phyloP scores from a whole-genome alignment of 768 basidiomycete species.

The Leucosporidium scottii region DNA sequence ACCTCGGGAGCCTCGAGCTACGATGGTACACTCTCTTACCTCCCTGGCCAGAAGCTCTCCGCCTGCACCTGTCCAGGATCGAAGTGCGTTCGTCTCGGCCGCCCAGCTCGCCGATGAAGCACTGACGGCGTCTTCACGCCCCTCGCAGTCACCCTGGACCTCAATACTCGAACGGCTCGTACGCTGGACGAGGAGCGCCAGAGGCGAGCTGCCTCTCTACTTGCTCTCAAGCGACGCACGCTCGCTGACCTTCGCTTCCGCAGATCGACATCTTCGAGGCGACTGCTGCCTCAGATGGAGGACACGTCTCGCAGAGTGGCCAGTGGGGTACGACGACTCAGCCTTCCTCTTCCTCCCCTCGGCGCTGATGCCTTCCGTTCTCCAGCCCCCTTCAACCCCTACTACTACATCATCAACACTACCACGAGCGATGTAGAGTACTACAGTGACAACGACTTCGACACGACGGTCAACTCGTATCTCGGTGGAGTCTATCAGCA shows the following conservation, averaged over 20 bases:
- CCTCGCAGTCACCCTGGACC: constrained; percentile 36
- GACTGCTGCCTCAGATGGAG: constrained; percentile 43
- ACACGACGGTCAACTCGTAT: constrained; percentile 24
- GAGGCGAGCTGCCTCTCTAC: constrained; percentile 1
- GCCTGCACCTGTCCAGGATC: constrained; percentile 82
- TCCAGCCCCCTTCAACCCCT: background rate
- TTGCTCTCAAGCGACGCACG: background rate
- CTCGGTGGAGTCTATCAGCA: constrained; percentile 59
- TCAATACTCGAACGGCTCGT: constrained; percentile 23
- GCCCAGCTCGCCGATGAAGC: background rate
- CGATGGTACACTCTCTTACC: constrained; percentile 54
- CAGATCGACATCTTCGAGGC: constrained; percentile 34
- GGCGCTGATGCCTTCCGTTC: background rate
- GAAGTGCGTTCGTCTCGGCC: background rate
- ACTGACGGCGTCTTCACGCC: background rate
- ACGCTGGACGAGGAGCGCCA: constrained; percentile 31
- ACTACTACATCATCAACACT: constrained; percentile 11
- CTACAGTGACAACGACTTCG: constrained; percentile 41
- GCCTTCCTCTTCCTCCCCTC: background rate
- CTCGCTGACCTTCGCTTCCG: background rate
- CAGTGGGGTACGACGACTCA: constrained; percentile 46
- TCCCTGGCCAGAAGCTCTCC: constrained; percentile 79
- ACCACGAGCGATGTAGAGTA: constrained; percentile 14
- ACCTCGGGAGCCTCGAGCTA: background rate
- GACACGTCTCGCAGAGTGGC: constrained; percentile 64